These are phyloP conservation scores for Hymenoscyphus infarciens DNA, from an alignment of 2,329 filamentous ascomycete genomes.

Conservation along the genomic window DNA sequence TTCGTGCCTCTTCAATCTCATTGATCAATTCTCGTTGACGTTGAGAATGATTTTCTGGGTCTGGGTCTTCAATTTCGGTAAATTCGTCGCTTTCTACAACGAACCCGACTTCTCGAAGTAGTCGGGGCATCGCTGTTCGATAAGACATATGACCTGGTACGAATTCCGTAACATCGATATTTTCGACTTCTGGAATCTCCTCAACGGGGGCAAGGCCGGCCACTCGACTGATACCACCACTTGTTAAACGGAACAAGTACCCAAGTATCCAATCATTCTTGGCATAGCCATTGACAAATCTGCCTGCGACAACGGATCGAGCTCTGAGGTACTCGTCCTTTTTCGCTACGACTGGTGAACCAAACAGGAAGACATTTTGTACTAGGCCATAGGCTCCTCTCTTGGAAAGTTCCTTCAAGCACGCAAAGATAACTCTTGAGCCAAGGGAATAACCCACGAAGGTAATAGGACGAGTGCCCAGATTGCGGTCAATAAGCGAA, in stretches of 20 bases:
- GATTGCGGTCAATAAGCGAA: constrained; percentile 84
- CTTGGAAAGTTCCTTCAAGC: constrained; percentile 78
- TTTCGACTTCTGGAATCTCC: constrained; percentile 77
- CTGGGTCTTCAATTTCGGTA: constrained; percentile 92
- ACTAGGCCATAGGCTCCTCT: constrained; percentile 82
- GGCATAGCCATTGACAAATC: constrained; percentile 92
- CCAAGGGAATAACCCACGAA: constrained; percentile 94
- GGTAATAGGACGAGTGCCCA: constrained; percentile 87
- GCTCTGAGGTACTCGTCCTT: constrained; percentile 83
- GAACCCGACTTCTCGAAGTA: constrained; percentile 88
- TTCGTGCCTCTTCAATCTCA: constrained; percentile 92
- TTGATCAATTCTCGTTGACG: constrained; percentile 90
- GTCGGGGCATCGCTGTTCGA: constrained; percentile 81
- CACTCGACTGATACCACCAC: constrained; percentile 83
- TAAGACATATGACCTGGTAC: constrained; percentile 97
- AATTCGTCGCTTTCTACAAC: constrained; percentile 90
- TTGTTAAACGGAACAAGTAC: constrained; percentile 92
- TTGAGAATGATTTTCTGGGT: constrained; percentile 86
- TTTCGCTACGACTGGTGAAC: constrained; percentile 86
- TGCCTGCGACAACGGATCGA: constrained; percentile 80
- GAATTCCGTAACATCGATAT: constrained; percentile 79
- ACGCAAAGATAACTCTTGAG: constrained; percentile 87
- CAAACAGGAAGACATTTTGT: constrained; percentile 94
- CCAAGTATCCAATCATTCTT: constrained; percentile 96
- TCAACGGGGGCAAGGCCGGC: constrained; percentile 79